These are phyloP conservation scores for Miscanthus sacchariflorus DNA, from an alignment of 202 grass and related monocot species.

Conservation along the genomic window DNA sequence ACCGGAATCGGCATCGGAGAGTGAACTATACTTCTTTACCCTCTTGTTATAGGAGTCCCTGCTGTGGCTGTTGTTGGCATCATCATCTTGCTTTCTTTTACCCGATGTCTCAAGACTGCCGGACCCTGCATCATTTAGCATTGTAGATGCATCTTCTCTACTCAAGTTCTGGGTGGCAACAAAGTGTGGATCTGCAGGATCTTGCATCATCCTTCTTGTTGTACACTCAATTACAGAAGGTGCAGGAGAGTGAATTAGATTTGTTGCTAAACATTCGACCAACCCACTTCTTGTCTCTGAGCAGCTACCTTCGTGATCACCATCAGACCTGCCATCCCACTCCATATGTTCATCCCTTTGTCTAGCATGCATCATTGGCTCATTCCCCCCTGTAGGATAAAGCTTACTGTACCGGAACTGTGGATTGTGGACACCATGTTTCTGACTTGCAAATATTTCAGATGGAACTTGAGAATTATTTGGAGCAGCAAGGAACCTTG, in stretches of 20 bases:
- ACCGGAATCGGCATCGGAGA: too few relatives aligned
- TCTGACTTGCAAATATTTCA: conserved; percentile 27
- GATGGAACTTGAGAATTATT: conserved; percentile 38
- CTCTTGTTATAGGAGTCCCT: not conserved
- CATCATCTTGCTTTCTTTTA: conserved; percentile 49
- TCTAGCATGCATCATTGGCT: not conserved
- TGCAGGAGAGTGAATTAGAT: conserved; percentile 18
- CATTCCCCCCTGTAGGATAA: not conserved
- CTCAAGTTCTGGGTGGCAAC: not conserved
- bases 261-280: not conserved
- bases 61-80: not conserved
- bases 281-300: not conserved
- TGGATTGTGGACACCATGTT: conserved; percentile 29
- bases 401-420: conserved; percentile 24
- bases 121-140: not conserved
- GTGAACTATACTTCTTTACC: too few relatives aligned
- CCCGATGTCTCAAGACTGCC: conserved; percentile 31
- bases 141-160: conserved; percentile 20
- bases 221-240: conserved; percentile 28
- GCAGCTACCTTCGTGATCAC: not conserved
- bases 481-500: conserved; percentile 17
- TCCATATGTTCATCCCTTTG: not conserved
- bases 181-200: not conserved
- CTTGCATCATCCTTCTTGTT: not conserved
- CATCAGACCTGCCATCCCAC: not conserved